These are phyloP conservation scores for Pouteria glomerata DNA, from an alignment of 148 eudicot species.

Conservation along the genomic window DNA sequence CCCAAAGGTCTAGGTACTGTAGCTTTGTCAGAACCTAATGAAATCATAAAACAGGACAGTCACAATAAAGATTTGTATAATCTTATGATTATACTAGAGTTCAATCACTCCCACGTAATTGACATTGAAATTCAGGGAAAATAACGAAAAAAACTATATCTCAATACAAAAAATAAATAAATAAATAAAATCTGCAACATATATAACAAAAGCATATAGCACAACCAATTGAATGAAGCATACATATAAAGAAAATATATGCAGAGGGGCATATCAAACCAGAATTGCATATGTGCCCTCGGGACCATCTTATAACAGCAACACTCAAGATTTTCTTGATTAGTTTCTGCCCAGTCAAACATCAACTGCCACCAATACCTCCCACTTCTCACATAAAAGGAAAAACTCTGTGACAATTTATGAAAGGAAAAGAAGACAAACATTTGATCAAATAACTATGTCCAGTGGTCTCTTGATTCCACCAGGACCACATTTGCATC, in stretches of 20 bases:
- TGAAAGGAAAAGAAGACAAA: not conserved
- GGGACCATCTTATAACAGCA: not conserved
- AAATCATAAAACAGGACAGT: not conserved
- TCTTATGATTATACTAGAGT: not conserved
- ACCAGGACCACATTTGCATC: not conserved
- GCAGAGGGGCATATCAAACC: not conserved
- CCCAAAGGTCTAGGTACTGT: conserved; percentile 82
- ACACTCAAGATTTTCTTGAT: not conserved
- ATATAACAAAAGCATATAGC: not conserved
- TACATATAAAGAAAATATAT: not conserved
- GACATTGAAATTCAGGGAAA: not conserved
- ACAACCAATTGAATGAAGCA: not conserved
- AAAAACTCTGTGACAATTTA: not conserved
- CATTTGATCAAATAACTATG: not conserved
- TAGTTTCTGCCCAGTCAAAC: not conserved
- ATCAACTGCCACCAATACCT: not conserved
- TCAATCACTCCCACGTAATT: not conserved
- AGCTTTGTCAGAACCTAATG: conserved; percentile 57
- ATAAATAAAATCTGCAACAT: not conserved
- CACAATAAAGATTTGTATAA: not conserved
- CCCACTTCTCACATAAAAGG: not conserved
- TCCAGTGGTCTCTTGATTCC: not conserved
- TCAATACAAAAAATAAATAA: not conserved
- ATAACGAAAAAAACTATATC: not conserved
- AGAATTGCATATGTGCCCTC: not conserved